phyloP scores from a whole-genome alignment of 495 filamentous ascomycete species.

The Neurospora sp. region DNA sequence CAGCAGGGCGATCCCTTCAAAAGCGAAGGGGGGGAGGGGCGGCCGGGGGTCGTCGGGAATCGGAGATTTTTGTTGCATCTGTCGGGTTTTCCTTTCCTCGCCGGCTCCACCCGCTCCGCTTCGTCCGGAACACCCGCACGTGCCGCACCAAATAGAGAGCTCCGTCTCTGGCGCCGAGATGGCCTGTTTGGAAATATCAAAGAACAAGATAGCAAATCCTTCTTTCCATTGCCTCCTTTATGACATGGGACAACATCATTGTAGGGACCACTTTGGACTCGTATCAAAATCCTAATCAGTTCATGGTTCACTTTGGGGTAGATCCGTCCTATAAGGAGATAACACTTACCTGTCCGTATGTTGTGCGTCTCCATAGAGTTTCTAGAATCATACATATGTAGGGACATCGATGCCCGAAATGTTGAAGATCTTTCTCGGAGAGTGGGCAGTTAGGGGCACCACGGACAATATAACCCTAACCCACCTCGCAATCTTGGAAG shows the following conservation, averaged over 20 bases:
- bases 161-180: neutral
- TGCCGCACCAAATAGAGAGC: neutral
- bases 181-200: neutral
- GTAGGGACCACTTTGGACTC: neutral
- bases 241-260: neutral
- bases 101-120: neutral
- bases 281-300: neutral
- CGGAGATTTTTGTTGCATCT: neutral
- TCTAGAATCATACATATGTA: neutral
- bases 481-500: neutral
- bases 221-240: neutral
- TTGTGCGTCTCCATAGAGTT: neutral
- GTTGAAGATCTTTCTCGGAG: no score
- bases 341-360: neutral
- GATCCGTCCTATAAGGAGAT: neutral
- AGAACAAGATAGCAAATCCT: neutral
- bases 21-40: neutral
- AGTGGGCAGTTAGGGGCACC: no score
- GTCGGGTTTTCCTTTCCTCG: neutral
- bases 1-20: neutral
- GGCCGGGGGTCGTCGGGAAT: neutral
- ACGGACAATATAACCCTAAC: neutral
- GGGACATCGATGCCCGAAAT: neutral
- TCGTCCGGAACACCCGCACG: neutral
- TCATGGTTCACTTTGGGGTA: neutral